Base-by-base conservation (phyloP, 2,329 filamentous ascomycete species). In the Penicillium sp. region DNA sequence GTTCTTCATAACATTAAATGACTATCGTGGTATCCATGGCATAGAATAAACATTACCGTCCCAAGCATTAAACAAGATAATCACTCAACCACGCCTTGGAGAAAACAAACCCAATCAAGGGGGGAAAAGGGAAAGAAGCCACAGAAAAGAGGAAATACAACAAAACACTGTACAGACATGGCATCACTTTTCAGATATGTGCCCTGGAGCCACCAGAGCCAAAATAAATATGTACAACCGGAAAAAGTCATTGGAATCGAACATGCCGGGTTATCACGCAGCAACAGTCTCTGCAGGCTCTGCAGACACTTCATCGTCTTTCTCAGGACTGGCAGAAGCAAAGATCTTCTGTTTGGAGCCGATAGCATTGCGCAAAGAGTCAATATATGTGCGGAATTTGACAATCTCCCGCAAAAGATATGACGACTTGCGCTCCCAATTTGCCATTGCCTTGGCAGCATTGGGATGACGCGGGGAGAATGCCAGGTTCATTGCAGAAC, bases 391-490 rank as follows among this genome's bases (percentile, higher is more conserved):
- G 56, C 88, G 82, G 76, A 96, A 97, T 74, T 97, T 97, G 73
- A 97, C 92, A 71, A 95, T 97, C 77, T 99, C 94, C 34, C 90
- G 82, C 11, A 97, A 81, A 39, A 99, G 77, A 70, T 97, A 96
- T 29, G 90, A 88, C 52, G 90, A 95, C 78, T 97, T 97, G 68
- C 89, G 87, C 78, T 99, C 92, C 93, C 94, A 99, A 73, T 99
- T 99, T 18, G 87, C 82, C 89, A 97, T 93, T 14, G 93, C 91
- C 73, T 89, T 92, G 58, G 79, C 79, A 14, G 87, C 84, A 67
- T 97, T 97, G 36, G 85, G 82, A 57, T 93, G 88, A 29, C 92
- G 85, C 3, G 91, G 89, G 13, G 90, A 92, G 70, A 95, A 97
- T 8, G 94, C 92, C 50, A 96, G 81, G 51, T 92, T 82, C 88